Percentiles rank a stretch among this genome's conserved stretches.
Conservation (phyloP, 345 rosid genomes). For the Rhizophora mangle region DNA sequence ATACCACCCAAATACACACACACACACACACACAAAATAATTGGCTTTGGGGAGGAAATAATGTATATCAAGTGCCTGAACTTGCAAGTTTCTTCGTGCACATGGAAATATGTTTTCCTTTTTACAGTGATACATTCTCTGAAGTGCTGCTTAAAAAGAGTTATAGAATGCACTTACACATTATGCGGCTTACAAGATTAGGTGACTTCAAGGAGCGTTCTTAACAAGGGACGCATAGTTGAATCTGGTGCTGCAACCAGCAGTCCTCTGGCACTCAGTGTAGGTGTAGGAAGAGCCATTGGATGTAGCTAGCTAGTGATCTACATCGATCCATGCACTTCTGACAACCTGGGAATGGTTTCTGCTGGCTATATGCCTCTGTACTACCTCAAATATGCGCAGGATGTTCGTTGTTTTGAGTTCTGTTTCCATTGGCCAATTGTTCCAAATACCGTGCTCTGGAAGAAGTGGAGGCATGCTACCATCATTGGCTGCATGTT, state of each 20-base stretch:
- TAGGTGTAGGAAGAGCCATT: background rate
- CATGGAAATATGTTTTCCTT: too few relatives aligned
- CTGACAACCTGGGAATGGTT: background rate
- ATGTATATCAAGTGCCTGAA: too few relatives aligned
- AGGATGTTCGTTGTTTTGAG: slow-evolving; percentile 2
- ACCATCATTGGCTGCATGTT: too few relatives aligned
- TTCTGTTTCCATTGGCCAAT: background rate
- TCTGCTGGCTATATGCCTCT: background rate
- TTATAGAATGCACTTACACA: slow-evolving; percentile 27
- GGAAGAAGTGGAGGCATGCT: too few relatives aligned
- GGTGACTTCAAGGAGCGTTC: slow-evolving; percentile 41
- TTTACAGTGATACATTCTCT: too few relatives aligned
- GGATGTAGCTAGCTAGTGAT: background rate
- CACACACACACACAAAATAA: slow-evolving; percentile 60
- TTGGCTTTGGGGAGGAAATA: slow-evolving; percentile 51
- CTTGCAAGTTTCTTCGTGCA: too few relatives aligned
- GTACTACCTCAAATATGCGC: background rate
- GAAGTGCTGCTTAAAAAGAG: too few relatives aligned
- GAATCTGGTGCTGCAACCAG: background rate
- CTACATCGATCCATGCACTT: background rate
- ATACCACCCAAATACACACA: slow-evolving; percentile 59
- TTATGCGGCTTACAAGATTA: slow-evolving; percentile 34
- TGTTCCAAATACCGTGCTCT: too few relatives aligned
- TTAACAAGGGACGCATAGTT: slow-evolving; percentile 24
- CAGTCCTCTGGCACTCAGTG: background rate